Conservation (phyloP, 192 early-diverging fungal species). For the Tieghemiomyces parasiticus region DNA sequence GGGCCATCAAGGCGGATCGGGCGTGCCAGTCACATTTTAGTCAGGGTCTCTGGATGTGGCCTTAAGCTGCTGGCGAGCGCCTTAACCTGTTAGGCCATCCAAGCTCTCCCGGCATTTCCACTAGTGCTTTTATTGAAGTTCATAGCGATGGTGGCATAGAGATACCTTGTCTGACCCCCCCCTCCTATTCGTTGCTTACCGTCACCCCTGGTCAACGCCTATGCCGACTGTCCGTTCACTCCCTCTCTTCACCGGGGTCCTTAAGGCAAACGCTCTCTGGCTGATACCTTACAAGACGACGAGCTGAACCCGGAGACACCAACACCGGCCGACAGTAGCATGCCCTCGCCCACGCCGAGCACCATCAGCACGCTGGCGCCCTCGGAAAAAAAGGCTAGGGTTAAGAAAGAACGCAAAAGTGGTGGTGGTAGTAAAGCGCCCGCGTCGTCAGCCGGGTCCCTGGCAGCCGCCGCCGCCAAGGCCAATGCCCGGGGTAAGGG, state of each 20-base stretch:
- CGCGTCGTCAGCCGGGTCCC: no score
- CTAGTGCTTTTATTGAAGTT: no score
- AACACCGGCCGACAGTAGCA: conserved; percentile 13
- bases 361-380: conserved; percentile 19
- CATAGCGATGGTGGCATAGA: no score
- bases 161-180: no score
- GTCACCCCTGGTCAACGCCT: not conserved
- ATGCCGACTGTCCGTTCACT: not conserved
- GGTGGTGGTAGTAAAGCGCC: conserved; percentile 16
- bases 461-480: conserved; percentile 22
- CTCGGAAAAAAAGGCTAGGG: conserved; percentile 27
- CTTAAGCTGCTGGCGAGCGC: no score
- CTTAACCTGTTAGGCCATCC: no score
- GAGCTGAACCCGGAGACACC: not conserved
- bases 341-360: conserved; percentile 13
- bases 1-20: no score
- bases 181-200: no score
- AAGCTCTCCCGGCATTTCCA: no score
- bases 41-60: no score
- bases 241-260: not conserved
- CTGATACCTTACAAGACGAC: not conserved
- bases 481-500: conserved; percentile 12
- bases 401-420: conserved; percentile 38
- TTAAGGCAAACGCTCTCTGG: not conserved
- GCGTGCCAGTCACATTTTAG: no score